These are phyloP conservation scores for Brasenia schreberi DNA, from an alignment of 164 flowering plant species.

Conservation along the genomic window DNA sequence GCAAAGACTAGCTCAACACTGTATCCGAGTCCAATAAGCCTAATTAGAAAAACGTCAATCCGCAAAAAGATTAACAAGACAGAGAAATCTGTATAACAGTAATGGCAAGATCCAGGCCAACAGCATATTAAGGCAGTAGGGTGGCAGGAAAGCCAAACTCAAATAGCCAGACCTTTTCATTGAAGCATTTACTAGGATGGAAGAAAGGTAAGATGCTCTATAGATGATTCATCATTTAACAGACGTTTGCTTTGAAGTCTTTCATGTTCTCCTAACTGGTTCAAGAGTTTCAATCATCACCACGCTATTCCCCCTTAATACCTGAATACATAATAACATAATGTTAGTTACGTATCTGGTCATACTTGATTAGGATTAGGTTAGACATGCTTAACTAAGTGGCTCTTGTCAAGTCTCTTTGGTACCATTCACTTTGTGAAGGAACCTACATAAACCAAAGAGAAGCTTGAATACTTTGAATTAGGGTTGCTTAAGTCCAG, in stretches of 20 bases:
- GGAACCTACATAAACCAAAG: background rate
- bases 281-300: conserved; percentile 42
- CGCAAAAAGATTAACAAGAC: background rate
- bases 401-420: background rate
- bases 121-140: background rate
- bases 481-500: background rate
- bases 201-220: background rate
- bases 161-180: background rate
- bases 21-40: no score
- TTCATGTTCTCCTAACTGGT: conserved; percentile 19
- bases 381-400: background rate
- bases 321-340: conserved; percentile 13
- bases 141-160: background rate
- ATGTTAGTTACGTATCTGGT: no score
- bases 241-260: background rate
- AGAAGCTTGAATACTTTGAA: no score
- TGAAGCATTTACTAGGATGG: background rate
- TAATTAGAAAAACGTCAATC: background rate
- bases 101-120: background rate
- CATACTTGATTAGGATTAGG: background rate
- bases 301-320: conserved; percentile 35
- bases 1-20: no score
- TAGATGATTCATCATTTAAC: background rate
- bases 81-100: background rate
- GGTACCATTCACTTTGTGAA: background rate